Evolutionary conservation across 2,329 filamentous ascomycete species (phyloP), one percentile per base, ranked within the genome.

Genomic region (Xylaria sp.): DNA sequence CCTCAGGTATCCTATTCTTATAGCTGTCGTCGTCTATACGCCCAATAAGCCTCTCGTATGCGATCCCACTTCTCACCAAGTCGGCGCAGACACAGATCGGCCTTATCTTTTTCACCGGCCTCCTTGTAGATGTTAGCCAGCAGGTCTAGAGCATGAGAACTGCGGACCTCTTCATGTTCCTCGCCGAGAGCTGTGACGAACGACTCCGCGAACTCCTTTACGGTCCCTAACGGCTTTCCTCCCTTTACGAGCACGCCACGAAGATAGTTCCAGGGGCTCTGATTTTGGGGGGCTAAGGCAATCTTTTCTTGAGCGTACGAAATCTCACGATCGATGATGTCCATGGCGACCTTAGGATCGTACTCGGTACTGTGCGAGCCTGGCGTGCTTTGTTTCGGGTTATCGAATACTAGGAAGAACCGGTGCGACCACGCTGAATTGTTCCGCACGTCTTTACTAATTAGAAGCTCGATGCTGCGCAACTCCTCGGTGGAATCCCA

Each of bases 381-480:
- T 3, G 81, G 75, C 0, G 86, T 89, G 13, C 83, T 82, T 28
- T 82, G 75, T 1, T 74, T 83, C 23, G 85, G 91, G 84, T 86
- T 84, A 79, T 88, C 87, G 73, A 98, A 97, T 20, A 95, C 89
- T n/a, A 98, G 80, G 80, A 95, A 97, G 85, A 96, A 98, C 61
- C 96, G 91, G 84, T 99, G 95, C 73, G 95, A 97, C 96, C 96
- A 99, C 18, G 95, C 96, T 54, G 92, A 96, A 81, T 99, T 99
- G 83, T 99, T 99, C 77, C 94, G 88, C 68, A 98, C 90, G 80
- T 99, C 96, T 41, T 89, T 84, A 66, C 89, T 84, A 67, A 99
- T 87, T 79, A 97, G 87, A 48, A 82, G 81, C 78, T 96, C 91
- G 41, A 93, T 89, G 68, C 91, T 90, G 61, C 84, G 81, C 23